Evolutionary conservation across 176 grass and related monocot genomes (phyloP), one percentile per base, ranked within the genome.

Genomic region (Carex cristatella): DNA sequence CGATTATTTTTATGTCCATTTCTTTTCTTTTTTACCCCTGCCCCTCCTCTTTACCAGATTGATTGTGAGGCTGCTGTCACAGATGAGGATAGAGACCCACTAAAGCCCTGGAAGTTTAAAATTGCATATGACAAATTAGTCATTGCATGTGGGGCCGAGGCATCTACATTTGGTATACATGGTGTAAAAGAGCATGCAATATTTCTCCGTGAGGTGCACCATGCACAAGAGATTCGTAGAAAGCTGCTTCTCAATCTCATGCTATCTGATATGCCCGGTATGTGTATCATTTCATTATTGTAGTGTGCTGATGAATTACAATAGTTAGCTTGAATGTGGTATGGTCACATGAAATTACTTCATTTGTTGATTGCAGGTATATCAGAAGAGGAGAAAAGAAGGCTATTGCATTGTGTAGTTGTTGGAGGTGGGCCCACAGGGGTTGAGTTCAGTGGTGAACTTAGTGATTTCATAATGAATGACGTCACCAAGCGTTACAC

Each of bases 371-470:
- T 31, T 79, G 72, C 89, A 98, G 95, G 95, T 40, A 87, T 95
- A 85, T 88, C 91, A 63, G 91, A 94, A 48, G 44, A 88, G 44
- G 96, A 98, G 88, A 98, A 92, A 62, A 85, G 81, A 72, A 95
- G 90, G 83, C 85, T 98, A 10, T 84, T 98, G 87, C 96, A 98
- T 53, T 98, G 96, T 81, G 89, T 98, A 82, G 96, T 98, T 88
- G 90, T 98, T 85, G 96, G 96, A 88, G 96, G 96, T 88, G 93
- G 96, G 86, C 96, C 96, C 35, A 98, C 93, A 49, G 96, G 96
- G 9, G 96, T 98, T 4, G 96, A 98, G 81, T 98, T 98, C 89
- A 98, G 96, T n/a, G 96, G 96, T 72, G 96, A 98, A 92, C 91
- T 98, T 68, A 95, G 96, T 86, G 93, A 98, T 91, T 98, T 98